Evolutionary conservation across 2,329 filamentous ascomycete genomes (phyloP).

Genomic region (Aaosphaeria pasadenensis): DNA sequence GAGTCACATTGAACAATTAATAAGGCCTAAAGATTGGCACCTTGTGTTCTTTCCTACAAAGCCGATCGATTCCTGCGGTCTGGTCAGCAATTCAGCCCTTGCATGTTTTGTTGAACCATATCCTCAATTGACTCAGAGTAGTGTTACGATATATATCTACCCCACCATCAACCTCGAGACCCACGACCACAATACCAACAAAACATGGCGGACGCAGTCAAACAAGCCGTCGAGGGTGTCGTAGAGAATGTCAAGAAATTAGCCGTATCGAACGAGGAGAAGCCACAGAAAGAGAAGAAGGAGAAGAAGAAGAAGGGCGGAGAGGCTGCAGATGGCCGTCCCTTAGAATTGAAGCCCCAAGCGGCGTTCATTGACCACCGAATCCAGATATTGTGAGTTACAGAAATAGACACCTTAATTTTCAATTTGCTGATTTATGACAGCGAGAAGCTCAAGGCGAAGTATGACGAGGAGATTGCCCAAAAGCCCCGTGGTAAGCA

Average conservation of each 20-base stretch:
- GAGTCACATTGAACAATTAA: too few relatives aligned
- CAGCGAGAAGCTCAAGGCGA: slow-evolving; percentile 75
- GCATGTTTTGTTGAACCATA: too few relatives aligned
- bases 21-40: too few relatives aligned
- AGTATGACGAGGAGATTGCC: slow-evolving; percentile 73
- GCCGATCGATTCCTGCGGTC: too few relatives aligned
- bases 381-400: slow-evolving; percentile 68
- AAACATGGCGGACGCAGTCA: slow-evolving; percentile 49
- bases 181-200: slow-evolving; percentile 16
- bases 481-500: slow-evolving; percentile 58
- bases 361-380: slow-evolving; percentile 81
- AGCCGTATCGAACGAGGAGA: slow-evolving; percentile 39
- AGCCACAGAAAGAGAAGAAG: slow-evolving; percentile 35
- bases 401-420: neutral
- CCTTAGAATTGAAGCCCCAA: slow-evolving; percentile 50
- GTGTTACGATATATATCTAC: slow-evolving; percentile 4
- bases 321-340: slow-evolving; percentile 35
- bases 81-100: too few relatives aligned
- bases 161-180: slow-evolving; percentile 14
- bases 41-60: too few relatives aligned
- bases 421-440: slow-evolving; percentile 7
- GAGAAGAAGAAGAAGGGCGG: slow-evolving; percentile 46
- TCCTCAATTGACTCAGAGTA: slow-evolving; percentile 14
- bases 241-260: slow-evolving; percentile 61
- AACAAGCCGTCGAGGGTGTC: slow-evolving; percentile 54